These are phyloP conservation scores for Wickerhamomyces sydowiorum DNA, from an alignment of 805 yeast species.

Conservation along the genomic window DNA sequence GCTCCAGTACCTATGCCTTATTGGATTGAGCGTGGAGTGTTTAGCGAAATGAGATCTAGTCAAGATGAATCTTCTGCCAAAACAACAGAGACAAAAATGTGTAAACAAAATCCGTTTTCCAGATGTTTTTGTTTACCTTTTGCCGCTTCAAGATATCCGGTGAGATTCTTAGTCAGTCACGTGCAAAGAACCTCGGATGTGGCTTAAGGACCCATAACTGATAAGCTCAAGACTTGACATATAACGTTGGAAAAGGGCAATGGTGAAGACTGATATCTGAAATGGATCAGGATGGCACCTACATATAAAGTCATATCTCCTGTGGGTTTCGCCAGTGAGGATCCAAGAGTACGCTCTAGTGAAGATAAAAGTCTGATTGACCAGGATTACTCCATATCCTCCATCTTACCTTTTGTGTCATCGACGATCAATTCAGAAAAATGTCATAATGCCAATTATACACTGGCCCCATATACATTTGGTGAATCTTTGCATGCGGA, in stretches of 20 bases:
- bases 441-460: neutral
- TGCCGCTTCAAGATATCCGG: neutral
- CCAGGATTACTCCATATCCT: constrained; percentile 5
- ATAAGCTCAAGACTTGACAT: no score
- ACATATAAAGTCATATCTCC: neutral
- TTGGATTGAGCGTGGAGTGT: no score
- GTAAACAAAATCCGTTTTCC: neutral
- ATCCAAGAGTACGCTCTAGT: no score
- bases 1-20: no score
- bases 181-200: neutral
- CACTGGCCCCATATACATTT: no score
- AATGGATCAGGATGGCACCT: neutral
- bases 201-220: no score
- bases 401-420: constrained; percentile 16
- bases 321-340: neutral
- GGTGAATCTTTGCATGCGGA: no score
- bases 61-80: neutral
- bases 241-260: no score
- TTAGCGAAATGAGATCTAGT: no score
- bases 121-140: neutral
- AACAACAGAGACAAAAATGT: neutral
- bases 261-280: no score
- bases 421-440: neutral
- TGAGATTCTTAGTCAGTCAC: neutral
- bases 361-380: neutral